phyloP scores from a whole-genome alignment of 2,329 filamentous ascomycete species.

The Talaromyces pinophilus region DNA sequence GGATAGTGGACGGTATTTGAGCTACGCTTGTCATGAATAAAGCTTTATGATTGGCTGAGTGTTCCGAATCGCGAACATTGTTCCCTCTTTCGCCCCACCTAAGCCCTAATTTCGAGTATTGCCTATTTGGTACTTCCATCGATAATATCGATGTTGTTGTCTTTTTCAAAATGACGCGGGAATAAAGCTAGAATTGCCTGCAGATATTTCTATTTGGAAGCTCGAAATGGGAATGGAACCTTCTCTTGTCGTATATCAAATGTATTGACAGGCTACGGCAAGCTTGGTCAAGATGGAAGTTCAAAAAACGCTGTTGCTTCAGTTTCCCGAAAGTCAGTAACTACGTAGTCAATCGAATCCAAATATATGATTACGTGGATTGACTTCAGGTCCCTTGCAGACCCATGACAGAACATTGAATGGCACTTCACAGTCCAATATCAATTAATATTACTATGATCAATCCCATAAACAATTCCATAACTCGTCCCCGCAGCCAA shows the following conservation, averaged over 20 bases:
- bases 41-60: neutral
- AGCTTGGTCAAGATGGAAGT: neutral
- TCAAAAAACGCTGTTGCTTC: neutral
- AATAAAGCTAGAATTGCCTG: no score
- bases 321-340: neutral
- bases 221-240: neutral
- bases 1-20: neutral
- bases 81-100: neutral
- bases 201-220: no score
- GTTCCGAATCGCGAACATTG: neutral
- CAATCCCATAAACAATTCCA: conserved; percentile 36
- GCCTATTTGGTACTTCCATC: neutral
- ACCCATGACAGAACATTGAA: neutral
- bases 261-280: no score
- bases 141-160: neutral
- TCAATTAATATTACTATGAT: conserved; percentile 23
- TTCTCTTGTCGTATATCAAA: no score
- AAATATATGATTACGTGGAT: neutral
- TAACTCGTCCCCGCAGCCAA: conserved; percentile 41
- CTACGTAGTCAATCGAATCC: neutral
- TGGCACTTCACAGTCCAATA: no score
- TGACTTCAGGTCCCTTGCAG: neutral
- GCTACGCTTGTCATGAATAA: neutral
- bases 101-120: neutral
- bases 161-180: no score